phyloP scores from a whole-genome alignment of 2,329 filamentous ascomycete genomes.

The Curvularia sp. region DNA sequence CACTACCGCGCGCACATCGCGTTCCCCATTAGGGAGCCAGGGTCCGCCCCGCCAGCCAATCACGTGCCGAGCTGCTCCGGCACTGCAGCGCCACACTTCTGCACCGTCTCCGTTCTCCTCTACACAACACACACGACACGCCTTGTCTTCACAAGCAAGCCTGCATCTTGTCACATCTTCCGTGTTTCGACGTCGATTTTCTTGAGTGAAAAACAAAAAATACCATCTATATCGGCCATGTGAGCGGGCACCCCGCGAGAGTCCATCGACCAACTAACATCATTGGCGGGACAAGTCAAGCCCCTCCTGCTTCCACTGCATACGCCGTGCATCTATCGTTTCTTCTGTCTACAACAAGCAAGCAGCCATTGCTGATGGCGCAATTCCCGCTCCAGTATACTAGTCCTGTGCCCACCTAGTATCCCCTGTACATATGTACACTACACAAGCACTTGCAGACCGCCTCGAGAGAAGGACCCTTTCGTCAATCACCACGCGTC shows the following conservation, averaged over 20 bases:
- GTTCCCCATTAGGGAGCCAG: conserved; percentile 5
- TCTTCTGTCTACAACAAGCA: neutral
- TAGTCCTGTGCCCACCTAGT: neutral
- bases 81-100: neutral
- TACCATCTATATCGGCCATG: neutral
- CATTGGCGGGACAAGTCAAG: neutral
- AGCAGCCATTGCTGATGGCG: neutral
- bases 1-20: conserved; percentile 7
- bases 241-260: neutral
- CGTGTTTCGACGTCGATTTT: neutral
- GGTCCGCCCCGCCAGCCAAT: conserved; percentile 4
- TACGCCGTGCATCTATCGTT: neutral
- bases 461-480: neutral
- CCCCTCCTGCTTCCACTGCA: neutral
- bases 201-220: neutral
- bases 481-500: neutral
- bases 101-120: neutral
- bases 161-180: neutral
- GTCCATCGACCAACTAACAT: neutral
- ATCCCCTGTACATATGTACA: neutral
- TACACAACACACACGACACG: neutral
- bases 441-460: neutral
- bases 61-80: neutral
- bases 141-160: neutral
- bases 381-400: neutral